These are phyloP conservation scores for Thalassia testudinum DNA, from an alignment of 116 monocot genomes.

Conservation along the genomic window DNA sequence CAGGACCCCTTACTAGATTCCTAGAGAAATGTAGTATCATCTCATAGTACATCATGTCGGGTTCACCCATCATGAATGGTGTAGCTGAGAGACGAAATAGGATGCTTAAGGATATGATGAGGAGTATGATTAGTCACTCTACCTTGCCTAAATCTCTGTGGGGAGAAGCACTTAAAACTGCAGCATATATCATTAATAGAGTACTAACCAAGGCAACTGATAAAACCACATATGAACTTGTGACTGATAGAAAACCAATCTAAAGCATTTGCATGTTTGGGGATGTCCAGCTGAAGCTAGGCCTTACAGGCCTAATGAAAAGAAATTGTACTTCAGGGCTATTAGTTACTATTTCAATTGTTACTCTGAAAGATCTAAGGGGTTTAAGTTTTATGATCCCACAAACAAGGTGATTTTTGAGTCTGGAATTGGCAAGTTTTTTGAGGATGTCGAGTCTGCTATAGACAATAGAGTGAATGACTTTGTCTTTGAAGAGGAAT, in stretches of 20 bases:
- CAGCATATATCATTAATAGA: conserved; percentile 16
- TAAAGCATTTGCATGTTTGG: conserved; percentile 9
- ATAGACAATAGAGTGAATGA: background rate
- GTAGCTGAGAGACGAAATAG: conserved; percentile 7
- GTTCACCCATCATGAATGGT: conserved; percentile 4
- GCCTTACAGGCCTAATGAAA: conserved; percentile 17
- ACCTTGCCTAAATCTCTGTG: conserved; percentile 8
- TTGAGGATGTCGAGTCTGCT: conserved; percentile 14
- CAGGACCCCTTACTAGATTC: conserved; percentile 7
- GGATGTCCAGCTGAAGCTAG: conserved; percentile 16
- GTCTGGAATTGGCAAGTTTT: conserved; percentile 4
- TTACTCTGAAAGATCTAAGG: conserved; percentile 11
- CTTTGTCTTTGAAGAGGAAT: conserved; percentile 14
- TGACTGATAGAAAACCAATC: background rate
- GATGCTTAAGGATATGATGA: conserved; percentile 7
- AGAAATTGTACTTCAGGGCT: conserved; percentile 8
- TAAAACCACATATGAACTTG: conserved; percentile 6
- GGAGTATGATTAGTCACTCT: conserved; percentile 5
- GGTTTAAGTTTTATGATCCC: conserved; percentile 14
- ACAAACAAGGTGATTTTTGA: conserved; percentile 7
- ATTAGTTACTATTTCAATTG: conserved; percentile 9
- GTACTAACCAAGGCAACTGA: conserved; percentile 7
- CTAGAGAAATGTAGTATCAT: conserved; percentile 12
- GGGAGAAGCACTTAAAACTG: conserved; percentile 11
- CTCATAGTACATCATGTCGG: conserved; percentile 4